A percentile compares a stretch with the other conserved stretches of the same genome.
Evolutionary conservation across 2,329 filamentous ascomycete species (phyloP).

Genomic region (Nigrospora sphaerica): DNA sequence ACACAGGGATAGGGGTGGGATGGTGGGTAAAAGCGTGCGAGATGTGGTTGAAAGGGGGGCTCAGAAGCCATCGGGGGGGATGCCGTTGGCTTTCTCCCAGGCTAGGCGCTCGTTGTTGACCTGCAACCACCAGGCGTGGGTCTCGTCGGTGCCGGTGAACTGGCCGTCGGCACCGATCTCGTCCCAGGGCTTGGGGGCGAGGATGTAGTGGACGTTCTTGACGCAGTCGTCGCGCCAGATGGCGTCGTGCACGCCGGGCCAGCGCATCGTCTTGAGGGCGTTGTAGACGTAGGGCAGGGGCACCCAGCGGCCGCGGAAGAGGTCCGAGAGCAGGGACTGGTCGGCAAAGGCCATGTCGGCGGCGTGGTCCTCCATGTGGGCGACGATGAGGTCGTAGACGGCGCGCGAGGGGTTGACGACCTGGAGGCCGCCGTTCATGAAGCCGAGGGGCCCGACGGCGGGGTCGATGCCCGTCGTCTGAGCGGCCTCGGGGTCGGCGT

Average conservation of each 20-base stretch:
- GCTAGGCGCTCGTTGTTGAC: slow-evolving; percentile 36
- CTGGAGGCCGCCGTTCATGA: slow-evolving; percentile 50
- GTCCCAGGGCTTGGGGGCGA: slow-evolving; percentile 56
- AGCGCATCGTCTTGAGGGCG: slow-evolving; percentile 53
- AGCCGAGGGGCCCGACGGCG: slow-evolving; percentile 37
- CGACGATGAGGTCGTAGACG: slow-evolving; percentile 43
- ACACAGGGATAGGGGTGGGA: too few species aligned
- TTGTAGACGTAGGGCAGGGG: slow-evolving; percentile 55
- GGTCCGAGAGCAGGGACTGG: slow-evolving; percentile 48
- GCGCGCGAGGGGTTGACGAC: slow-evolving; percentile 45
- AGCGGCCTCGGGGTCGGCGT: slow-evolving; percentile 35
- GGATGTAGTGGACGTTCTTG: slow-evolving; percentile 56
- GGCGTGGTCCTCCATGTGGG: slow-evolving; percentile 40
- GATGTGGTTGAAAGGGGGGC: not conserved
- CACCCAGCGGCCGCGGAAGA: slow-evolving; percentile 50
- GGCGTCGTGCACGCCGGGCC: slow-evolving; percentile 41
- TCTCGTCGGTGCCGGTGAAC: slow-evolving; percentile 36
- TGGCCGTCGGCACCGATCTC: slow-evolving; percentile 36
- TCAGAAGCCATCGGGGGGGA: slow-evolving; percentile 26
- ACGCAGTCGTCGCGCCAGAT: slow-evolving; percentile 53
- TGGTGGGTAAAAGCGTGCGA: too few species aligned
- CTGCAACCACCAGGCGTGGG: slow-evolving; percentile 50
- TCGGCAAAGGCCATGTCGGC: slow-evolving; percentile 50
- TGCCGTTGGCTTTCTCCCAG: slow-evolving; percentile 30
- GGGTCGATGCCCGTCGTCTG: slow-evolving; percentile 38